Conservation (phyloP, 306 rosid species). For the Glycine latifolia region DNA sequence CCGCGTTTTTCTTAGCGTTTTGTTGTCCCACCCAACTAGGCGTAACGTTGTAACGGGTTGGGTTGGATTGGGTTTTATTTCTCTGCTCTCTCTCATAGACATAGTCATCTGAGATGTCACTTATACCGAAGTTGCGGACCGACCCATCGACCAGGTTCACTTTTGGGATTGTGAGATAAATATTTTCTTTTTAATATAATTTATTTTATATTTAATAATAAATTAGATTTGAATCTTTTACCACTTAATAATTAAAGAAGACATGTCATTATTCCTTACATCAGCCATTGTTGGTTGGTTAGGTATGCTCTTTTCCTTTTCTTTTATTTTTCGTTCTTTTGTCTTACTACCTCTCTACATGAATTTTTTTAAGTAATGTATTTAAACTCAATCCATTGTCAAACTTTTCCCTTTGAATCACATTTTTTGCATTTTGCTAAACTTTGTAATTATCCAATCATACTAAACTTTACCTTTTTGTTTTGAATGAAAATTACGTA, state of each 20-base stretch:
- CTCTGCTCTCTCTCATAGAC: background rate
- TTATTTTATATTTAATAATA: too few species aligned
- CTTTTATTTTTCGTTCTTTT: background rate
- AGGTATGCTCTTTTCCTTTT: background rate
- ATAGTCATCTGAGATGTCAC: background rate
- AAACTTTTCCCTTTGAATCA: background rate
- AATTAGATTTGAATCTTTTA: too few species aligned
- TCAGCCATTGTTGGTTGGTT: background rate
- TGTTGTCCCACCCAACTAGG: constrained; percentile 13
- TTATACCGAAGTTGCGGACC: too few species aligned
- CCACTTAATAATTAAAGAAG: too few species aligned
- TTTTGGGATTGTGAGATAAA: too few species aligned
- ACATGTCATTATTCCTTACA: too few species aligned
- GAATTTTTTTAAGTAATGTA: too few species aligned
- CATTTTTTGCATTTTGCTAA: background rate
- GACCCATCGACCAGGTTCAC: too few species aligned
- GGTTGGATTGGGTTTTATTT: constrained; percentile 19
- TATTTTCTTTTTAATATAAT: too few species aligned
- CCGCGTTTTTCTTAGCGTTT: constrained; percentile 26
- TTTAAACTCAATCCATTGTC: background rate
- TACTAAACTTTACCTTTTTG: background rate
- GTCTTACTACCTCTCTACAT: background rate
- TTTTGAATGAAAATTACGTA: background rate
- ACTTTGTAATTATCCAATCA: background rate
- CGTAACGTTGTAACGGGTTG: background rate